Evolutionary conservation across 2,329 filamentous ascomycete species (phyloP), one percentile per base, ranked within the genome.

Genomic region (Alternaria sp.): DNA sequence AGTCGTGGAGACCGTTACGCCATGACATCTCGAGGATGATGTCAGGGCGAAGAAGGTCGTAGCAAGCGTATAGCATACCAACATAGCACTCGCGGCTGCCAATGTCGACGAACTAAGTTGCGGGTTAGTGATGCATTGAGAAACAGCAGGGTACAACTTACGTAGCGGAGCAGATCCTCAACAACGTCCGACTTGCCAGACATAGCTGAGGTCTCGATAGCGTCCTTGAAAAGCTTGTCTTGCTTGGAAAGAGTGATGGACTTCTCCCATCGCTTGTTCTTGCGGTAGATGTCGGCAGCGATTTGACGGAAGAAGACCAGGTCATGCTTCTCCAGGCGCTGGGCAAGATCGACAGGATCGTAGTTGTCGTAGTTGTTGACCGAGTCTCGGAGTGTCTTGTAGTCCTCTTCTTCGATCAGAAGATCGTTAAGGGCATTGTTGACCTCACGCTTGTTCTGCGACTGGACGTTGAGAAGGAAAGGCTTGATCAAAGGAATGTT

Each of bases 251-350:
- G 85, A 34, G 93, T 88, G 79, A 99, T 99, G 4, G 94, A 97
- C 84, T 98, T 98, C 84, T 98, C 94, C 96, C 96, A 99, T 66
- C 95, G 89, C 90, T 98, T 98, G 86, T 97, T 98, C 87, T 98
- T 99, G 79, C 96, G 93, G 85, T 98, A 99, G 80, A 99, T 99
- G 82, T 87, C 97, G 68, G 96, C 93, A 5, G 95, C 95, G 75
- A 99, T 97, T 81, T 99, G 95, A 75, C 95, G 91, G 91, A 99
- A 99, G 86, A 99, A 99, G 66, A 99, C 94, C 49, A 99, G 84
- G 58, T 99, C 95, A 76, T 99, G 96, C 84, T 95, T 95, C 87
- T 99, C 96, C 11, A 99, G 86, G 57, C 95, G 91, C 77, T 91
- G 87, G 2, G 95, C 96, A 62, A 99, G 88, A 26, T 96, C 94